phyloP scores from a whole-genome alignment of 2,329 filamentous ascomycete genomes.

The Aspergillus fijiensis region DNA sequence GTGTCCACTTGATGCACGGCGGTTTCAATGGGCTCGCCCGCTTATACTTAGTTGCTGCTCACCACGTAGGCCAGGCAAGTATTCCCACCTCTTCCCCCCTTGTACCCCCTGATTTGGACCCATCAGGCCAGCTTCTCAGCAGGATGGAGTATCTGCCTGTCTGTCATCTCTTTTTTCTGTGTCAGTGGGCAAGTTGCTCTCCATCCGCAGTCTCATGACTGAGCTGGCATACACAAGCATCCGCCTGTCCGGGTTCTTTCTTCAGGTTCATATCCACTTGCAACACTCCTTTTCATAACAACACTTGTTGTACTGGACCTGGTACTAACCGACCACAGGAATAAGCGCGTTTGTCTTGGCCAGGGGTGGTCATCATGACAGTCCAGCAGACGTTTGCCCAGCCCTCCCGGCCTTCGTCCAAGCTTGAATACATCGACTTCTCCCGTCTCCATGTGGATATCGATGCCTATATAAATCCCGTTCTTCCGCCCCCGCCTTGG shows the following conservation, averaged over 20 bases:
- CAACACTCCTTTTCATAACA: neutral
- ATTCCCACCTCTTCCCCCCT: neutral
- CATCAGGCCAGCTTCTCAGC: constrained; percentile 2
- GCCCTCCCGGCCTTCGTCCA: constrained; percentile 3
- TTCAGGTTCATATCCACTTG: neutral
- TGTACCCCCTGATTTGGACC: neutral
- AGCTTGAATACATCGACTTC: constrained; percentile 20
- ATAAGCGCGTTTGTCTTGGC: neutral
- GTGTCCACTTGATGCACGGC: constrained; percentile 3
- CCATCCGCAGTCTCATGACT: neutral
- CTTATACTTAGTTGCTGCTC: constrained; percentile 8
- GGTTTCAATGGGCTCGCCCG: constrained; percentile 4
- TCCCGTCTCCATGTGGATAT: constrained; percentile 64
- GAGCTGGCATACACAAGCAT: neutral
- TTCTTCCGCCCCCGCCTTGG: constrained; percentile 66
- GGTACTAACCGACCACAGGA: neutral
- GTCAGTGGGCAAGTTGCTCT: neutral
- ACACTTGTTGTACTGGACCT: neutral
- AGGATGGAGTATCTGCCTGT: neutral
- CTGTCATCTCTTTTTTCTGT: neutral
- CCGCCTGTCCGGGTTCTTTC: neutral
- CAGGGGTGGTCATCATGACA: neutral
- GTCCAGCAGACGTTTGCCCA: constrained; percentile 4
- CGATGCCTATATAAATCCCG: constrained; percentile 71
- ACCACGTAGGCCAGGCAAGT: constrained; percentile 7